phyloP scores from a whole-genome alignment of 371 early-diverging fungal genomes.

The Syncephalastrum racemosum region DNA sequence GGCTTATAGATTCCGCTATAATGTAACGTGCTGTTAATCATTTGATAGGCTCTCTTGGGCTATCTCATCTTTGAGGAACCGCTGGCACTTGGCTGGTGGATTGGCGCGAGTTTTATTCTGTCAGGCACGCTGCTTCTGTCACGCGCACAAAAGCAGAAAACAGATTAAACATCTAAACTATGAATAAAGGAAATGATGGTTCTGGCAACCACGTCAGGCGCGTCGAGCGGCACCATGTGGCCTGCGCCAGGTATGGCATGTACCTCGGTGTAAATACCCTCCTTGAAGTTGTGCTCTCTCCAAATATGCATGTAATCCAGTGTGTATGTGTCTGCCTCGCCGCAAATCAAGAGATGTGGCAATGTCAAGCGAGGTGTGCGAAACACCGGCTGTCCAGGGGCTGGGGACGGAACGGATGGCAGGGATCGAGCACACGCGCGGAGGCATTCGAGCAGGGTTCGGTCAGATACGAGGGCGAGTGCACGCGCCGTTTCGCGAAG shows the following conservation, averaged over 20 bases:
- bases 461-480: conserved; percentile 15
- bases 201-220: conserved; percentile 15
- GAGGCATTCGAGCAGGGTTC: conserved; percentile 20
- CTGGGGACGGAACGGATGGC: conserved; percentile 1
- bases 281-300: conserved; percentile 16
- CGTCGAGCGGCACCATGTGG: conserved; percentile 37
- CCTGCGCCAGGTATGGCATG: conserved; percentile 20
- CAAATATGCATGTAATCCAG: conserved; percentile 12
- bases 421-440: conserved; percentile 18
- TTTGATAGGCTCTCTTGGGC: conserved; percentile 62
- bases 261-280: conserved; percentile 11
- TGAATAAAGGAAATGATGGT: conserved; percentile 16
- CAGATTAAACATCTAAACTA: conserved; percentile 8
- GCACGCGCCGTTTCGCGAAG: conserved; percentile 22
- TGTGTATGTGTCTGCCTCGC: conserved; percentile 27
- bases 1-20: too few species aligned
- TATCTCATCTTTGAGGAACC: conserved; percentile 68
- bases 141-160: conserved; percentile 29
- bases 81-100: conserved; percentile 74
- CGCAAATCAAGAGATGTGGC: conserved; percentile 26
- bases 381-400: not conserved
- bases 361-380: not conserved
- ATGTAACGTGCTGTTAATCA: too few species aligned
- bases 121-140: conserved; percentile 58
- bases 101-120: conserved; percentile 72